phyloP scores from a whole-genome alignment of 169 alveolate genomes.

The Ichthyophthirius multifiliis region DNA sequence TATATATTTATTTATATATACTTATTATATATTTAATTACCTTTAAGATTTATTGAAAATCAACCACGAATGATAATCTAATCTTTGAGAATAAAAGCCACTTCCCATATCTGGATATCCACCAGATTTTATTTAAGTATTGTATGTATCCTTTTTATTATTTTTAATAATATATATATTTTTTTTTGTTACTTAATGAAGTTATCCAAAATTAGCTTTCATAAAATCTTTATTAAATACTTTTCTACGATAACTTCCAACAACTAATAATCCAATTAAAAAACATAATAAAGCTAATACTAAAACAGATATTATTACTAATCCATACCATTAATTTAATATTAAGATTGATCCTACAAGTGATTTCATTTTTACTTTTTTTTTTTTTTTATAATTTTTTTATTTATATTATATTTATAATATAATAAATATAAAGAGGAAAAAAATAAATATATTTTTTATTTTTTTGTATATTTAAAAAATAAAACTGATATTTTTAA shows the following conservation, averaged over 20 bases:
- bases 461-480: too few relatives aligned
- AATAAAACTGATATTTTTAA: too few relatives aligned
- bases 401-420: too few relatives aligned
- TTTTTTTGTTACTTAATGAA: not conserved
- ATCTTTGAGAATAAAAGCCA: conserved; percentile 40
- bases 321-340: too few relatives aligned
- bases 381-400: too few relatives aligned
- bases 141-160: not conserved
- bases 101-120: conserved; percentile 58
- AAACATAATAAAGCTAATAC: not conserved
- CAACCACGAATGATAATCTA: conserved; percentile 35
- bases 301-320: not conserved
- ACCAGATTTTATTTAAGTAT: not conserved
- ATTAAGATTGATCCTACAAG: too few relatives aligned
- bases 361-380: too few relatives aligned
- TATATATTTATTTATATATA: too few relatives aligned
- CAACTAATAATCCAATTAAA: not conserved
- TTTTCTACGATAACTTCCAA: not conserved
- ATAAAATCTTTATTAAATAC: not conserved
- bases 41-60: conserved; percentile 42
- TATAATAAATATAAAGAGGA: too few relatives aligned
- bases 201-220: not conserved
- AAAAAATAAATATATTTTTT: too few relatives aligned
- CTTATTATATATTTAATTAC: not conserved
- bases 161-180: not conserved